A percentile compares a stretch with the other conserved stretches of the same genome.
Conservation (phyloP, 352 stramenopile species). For the Thalassiosira livingstoniorum region DNA sequence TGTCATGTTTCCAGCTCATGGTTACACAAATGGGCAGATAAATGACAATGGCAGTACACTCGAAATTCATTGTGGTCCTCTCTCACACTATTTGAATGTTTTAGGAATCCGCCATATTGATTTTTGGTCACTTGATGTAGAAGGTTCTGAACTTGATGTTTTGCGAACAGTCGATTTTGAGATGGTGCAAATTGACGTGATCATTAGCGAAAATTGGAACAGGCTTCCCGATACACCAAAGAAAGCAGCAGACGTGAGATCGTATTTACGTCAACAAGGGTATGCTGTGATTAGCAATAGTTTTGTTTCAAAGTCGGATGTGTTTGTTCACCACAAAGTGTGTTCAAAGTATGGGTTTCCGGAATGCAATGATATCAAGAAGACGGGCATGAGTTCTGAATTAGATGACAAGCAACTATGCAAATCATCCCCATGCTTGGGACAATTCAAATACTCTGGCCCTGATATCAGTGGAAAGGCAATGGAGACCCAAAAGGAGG, state of each 20-base stretch:
- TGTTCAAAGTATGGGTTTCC: constrained; percentile 8
- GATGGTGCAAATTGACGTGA: constrained; percentile 49
- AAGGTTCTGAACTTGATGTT: constrained; percentile 60
- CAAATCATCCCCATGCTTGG: too few relatives aligned
- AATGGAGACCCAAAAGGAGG: too few relatives aligned
- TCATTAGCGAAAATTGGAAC: constrained; percentile 57
- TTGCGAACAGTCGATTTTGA: constrained; percentile 62
- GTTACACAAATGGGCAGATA: constrained; percentile 14
- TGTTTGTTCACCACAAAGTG: constrained; percentile 2
- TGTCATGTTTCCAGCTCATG: constrained; percentile 21
- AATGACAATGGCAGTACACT: constrained; percentile 21
- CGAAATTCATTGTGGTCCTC: constrained; percentile 27
- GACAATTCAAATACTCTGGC: too few relatives aligned
- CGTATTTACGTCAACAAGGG: neutral
- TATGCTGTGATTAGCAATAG: constrained; percentile 22
- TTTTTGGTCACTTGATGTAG: constrained; percentile 71
- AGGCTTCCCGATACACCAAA: constrained; percentile 10
- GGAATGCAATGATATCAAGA: too few relatives aligned
- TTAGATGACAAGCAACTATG: too few relatives aligned
- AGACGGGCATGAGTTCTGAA: too few relatives aligned
- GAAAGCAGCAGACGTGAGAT: constrained; percentile 2
- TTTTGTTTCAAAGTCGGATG: constrained; percentile 17
- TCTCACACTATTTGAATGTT: constrained; percentile 29
- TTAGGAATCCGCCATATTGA: constrained; percentile 21
- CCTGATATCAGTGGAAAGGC: too few relatives aligned